These are phyloP conservation scores for Cyphellophora europaea DNA, from an alignment of 2,329 filamentous ascomycete genomes.

Conservation along the genomic window DNA sequence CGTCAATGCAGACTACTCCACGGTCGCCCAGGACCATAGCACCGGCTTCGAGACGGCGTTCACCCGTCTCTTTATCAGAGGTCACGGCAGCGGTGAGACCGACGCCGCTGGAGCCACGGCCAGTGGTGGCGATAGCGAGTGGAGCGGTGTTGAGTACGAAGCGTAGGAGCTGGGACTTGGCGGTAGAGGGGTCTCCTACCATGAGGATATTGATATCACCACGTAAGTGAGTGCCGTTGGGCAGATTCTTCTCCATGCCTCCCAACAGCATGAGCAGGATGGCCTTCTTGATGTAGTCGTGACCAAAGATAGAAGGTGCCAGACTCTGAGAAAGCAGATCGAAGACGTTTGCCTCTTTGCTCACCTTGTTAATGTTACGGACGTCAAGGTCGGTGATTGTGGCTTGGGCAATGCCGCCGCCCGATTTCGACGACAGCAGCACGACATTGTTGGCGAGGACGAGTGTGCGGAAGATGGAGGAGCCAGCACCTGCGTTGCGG, in stretches of 20 bases:
- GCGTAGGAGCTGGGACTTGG: constrained; percentile 93
- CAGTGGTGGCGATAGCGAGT: constrained; percentile 91
- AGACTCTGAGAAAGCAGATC: constrained; percentile 88
- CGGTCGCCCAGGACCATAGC: constrained; percentile 97
- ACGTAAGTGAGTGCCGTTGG: constrained; percentile 94
- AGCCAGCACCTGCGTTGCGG: constrained; percentile 80
- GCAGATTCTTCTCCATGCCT: constrained; percentile 96
- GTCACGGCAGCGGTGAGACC: constrained; percentile 96
- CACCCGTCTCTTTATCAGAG: constrained; percentile 92
- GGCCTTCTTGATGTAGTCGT: constrained; percentile 96
- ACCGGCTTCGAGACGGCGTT: constrained; percentile 87
- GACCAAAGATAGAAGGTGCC: constrained; percentile 91
- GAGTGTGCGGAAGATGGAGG: constrained; percentile 87
- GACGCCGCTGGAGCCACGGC: constrained; percentile 91
- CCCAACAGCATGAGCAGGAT: constrained; percentile 91
- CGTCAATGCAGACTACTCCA: constrained; percentile 96
- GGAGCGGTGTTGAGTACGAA: constrained; percentile 97
- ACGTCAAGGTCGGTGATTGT: constrained; percentile 95
- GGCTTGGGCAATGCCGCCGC: constrained; percentile 83
- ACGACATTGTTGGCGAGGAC: constrained; percentile 94
- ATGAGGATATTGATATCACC: constrained; percentile 99
- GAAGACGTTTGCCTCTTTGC: constrained; percentile 90
- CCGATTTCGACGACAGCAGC: constrained; percentile 88
- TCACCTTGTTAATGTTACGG: constrained; percentile 94
- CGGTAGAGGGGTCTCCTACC: constrained; percentile 97